Conservation (phyloP, 495 filamentous ascomycete species). For the Opeltia flavorubescens region DNA sequence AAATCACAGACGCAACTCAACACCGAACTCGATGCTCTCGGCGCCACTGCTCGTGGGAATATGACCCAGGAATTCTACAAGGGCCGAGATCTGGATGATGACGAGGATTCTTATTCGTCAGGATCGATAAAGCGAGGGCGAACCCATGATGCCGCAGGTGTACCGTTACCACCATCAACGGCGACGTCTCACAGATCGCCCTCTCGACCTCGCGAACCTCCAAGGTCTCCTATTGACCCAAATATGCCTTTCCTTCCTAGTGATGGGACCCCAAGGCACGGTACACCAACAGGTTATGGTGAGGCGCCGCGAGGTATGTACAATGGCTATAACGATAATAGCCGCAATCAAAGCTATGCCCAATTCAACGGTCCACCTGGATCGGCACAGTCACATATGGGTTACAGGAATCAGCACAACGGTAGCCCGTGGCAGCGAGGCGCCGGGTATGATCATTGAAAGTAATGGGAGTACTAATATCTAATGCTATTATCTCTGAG, state of each 20-base stretch:
- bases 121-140: constrained; percentile 14
- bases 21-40: constrained; percentile 85
- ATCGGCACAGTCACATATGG: constrained; percentile 9
- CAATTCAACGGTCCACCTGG: constrained; percentile 18
- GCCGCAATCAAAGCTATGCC: constrained; percentile 7
- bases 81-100: constrained; percentile 60
- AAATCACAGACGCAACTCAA: constrained; percentile 87
- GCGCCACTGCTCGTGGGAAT: constrained; percentile 81
- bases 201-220: constrained; percentile 19
- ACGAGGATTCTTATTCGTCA: constrained; percentile 52
- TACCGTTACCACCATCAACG: constrained; percentile 27
- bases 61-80: constrained; percentile 52
- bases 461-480: no score
- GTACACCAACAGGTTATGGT: constrained; percentile 22
- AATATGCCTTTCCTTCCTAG: constrained; percentile 48
- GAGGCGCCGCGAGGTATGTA: constrained; percentile 19
- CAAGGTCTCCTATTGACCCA: constrained; percentile 48
- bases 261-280: constrained; percentile 22
- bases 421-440: constrained; percentile 53
- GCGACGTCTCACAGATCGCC: constrained; percentile 16
- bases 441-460: constrained; percentile 50
- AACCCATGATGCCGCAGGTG: constrained; percentile 18
- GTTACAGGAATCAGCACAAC: constrained; percentile 33
- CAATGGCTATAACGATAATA: constrained; percentile 20
- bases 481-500: no score